A percentile compares a stretch with the other conserved stretches of the same genome.
Evolutionary conservation across 2,329 filamentous ascomycete genomes (phyloP).

Genomic region (Diaporthe sp.): DNA sequence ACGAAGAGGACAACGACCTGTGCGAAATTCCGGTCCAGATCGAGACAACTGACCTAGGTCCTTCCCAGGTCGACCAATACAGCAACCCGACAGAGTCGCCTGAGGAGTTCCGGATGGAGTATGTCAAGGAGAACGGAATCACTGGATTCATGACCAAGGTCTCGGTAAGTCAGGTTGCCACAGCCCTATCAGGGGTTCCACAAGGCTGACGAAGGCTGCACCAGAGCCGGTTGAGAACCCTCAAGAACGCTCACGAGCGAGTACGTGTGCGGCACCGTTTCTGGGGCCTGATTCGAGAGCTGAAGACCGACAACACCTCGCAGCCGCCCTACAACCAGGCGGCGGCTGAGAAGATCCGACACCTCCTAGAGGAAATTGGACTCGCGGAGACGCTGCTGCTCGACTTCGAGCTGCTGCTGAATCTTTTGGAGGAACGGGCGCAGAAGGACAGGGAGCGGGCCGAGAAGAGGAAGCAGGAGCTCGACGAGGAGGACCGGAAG

Average conservation of each 20-base stretch:
- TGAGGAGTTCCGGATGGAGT: not conserved
- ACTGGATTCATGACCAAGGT: constrained; percentile 1
- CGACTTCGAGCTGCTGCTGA: constrained; percentile 21
- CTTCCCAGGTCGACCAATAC: not conserved
- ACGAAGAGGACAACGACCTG: not conserved
- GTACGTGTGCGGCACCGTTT: not conserved
- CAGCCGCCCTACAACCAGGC: not conserved
- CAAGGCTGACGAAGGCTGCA: not conserved
- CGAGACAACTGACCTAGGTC: not conserved
- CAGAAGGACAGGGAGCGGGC: not conserved
- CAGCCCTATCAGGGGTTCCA: too few species aligned
- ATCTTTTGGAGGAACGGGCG: not conserved
- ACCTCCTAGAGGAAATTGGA: not conserved
- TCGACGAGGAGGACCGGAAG: not conserved
- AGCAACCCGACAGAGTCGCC: not conserved
- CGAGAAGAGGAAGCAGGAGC: not conserved
- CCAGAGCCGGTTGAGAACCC: constrained; percentile 14
- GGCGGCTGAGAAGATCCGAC: not conserved
- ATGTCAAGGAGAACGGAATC: not conserved
- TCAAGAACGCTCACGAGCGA: not conserved
- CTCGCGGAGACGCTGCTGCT: constrained; percentile 5
- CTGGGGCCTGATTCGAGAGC: not conserved
- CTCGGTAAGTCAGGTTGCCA: not conserved
- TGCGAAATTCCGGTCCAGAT: not conserved
- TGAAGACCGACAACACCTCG: not conserved